Evolutionary conservation across 768 basidiomycete genomes (phyloP), one percentile per base, ranked within the genome.

Genomic region (Lanmaoa pseudosensibilis): DNA sequence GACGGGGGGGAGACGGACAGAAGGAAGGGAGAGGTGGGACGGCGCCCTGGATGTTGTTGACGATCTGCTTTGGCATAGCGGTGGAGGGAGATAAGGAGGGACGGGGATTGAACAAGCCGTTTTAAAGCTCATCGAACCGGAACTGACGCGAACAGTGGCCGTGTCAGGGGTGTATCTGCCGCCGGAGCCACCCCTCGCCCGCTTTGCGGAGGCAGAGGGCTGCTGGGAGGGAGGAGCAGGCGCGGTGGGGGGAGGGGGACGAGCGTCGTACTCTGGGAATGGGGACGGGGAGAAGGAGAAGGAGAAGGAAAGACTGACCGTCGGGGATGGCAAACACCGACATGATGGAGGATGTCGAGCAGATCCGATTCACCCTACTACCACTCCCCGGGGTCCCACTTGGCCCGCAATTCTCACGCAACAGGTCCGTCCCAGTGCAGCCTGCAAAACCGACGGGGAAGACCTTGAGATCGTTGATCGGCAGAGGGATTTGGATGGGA

Each of bases 311-410:
- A 52, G 46, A 82, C 78, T 58, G 63, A 91, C 90, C 87, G 72
- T 87, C 85, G 74, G 92, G 80, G 76, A 92, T 68, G 74, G 90
- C 84, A 78, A 92, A 93, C 64, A 92, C 90, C 88, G 90, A 91
- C 90, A 93, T 92, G 59, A 69, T 74, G 64, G 58, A 52, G 30
- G 47, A 49, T 49, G 47, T 6, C 47, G 34, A 49, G 9, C 10
- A n/a, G n/a, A n/a, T n/a, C n/a, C n/a, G n/a, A n/a, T n/a, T n/a
- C n/a, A n/a, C n/a, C n/a, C n/a, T n/a, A 23, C 13, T 13, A 46
- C 40, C 40, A 2, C 50, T 59, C 37, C 53, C 67, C 70, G 80
- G 81, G 82, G 80, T 77, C 76, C 74, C 47, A 54, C 45, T 66
- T 72, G 78, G 77, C 77, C n/a, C n/a, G n/a, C n/a, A n/a, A n/a